Percentiles rank a stretch among this genome's conserved stretches.
Conservation (phyloP, 192 early-diverging fungal genomes). For the Mortierella claussenii region DNA sequence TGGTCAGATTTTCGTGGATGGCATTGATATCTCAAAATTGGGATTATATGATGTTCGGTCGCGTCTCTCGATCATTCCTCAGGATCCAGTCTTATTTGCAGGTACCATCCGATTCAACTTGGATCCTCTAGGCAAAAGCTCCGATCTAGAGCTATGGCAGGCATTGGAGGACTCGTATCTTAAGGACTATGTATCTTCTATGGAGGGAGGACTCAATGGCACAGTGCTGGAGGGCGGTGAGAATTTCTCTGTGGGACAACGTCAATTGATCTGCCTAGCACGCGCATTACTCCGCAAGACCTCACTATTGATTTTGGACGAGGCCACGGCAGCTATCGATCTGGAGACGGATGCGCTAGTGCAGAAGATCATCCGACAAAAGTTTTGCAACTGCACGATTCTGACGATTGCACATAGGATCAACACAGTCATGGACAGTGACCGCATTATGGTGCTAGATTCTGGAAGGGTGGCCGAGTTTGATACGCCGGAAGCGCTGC, state of each 20-base stretch:
- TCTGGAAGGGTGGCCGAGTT: constrained; percentile 70
- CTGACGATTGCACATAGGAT: constrained; percentile 92
- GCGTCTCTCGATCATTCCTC: constrained; percentile 81
- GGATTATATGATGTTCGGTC: constrained; percentile 68
- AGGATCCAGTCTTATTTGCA: constrained; percentile 77
- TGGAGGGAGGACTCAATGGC: constrained; percentile 76
- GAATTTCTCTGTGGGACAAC: constrained; percentile 86
- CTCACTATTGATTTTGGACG: constrained; percentile 55
- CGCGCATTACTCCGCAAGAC: constrained; percentile 73
- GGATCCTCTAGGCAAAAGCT: constrained; percentile 61
- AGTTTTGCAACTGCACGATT: constrained; percentile 83
- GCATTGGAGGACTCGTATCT: constrained; percentile 75
- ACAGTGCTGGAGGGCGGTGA: constrained; percentile 78
- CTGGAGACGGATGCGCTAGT: constrained; percentile 87
- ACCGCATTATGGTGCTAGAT: constrained; percentile 78
- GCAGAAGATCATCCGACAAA: constrained; percentile 84
- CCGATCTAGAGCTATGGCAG: constrained; percentile 73
- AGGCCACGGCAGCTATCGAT: constrained; percentile 75
- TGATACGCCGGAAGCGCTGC: constrained; percentile 66
- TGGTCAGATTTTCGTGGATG: constrained; percentile 65
- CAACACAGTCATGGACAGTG: constrained; percentile 87
- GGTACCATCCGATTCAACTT: constrained; percentile 68
- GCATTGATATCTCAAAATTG: constrained; percentile 56
- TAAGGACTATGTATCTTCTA: constrained; percentile 66
- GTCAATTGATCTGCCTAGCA: constrained; percentile 77